A percentile compares a stretch with the other conserved stretches of the same genome.
These are phyloP conservation scores for Ophiostoma quercus DNA, from an alignment of 2,329 filamentous ascomycete species.

Conservation along the genomic window DNA sequence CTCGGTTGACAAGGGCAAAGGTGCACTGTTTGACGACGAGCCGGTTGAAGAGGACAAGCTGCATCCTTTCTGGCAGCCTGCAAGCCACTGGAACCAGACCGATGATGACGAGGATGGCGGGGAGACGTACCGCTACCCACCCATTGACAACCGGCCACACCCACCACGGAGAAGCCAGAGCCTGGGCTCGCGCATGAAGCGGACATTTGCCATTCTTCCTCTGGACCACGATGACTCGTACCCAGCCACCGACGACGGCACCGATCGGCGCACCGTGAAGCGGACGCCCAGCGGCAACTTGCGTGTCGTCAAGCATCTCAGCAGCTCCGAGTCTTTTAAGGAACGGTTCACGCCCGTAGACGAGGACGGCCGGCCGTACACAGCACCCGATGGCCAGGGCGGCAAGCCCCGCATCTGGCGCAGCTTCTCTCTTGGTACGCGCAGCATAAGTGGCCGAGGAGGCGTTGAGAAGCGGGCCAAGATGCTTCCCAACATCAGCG, in stretches of 20 bases:
- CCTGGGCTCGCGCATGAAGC: slow-evolving; percentile 50
- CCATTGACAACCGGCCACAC: slow-evolving; percentile 45
- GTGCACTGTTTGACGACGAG: slow-evolving; percentile 37
- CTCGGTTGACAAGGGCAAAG: slow-evolving; percentile 29
- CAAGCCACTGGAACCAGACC: slow-evolving; percentile 39
- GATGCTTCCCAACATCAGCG: slow-evolving; percentile 38
- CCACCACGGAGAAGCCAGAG: slow-evolving; percentile 47
- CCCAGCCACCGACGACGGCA: slow-evolving; percentile 30
- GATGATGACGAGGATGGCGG: slow-evolving; percentile 37
- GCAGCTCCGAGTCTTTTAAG: slow-evolving; percentile 44
- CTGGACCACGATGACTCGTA: slow-evolving; percentile 38
- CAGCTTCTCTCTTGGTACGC: background rate
- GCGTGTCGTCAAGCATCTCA: slow-evolving; percentile 51
- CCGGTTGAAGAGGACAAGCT: slow-evolving; percentile 51
- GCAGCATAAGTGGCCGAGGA: background rate
- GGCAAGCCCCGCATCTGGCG: slow-evolving; percentile 28
- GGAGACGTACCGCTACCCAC: slow-evolving; percentile 44
- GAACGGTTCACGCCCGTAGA: slow-evolving; percentile 25
- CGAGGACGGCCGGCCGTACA: slow-evolving; percentile 35
- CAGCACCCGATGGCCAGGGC: slow-evolving; percentile 32
- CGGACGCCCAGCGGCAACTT: slow-evolving; percentile 57
- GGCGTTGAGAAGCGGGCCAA: slow-evolving; percentile 16
- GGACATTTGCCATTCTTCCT: slow-evolving; percentile 58
- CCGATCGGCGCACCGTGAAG: slow-evolving; percentile 53
- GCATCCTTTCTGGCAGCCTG: slow-evolving; percentile 57